These are phyloP conservation scores for Chlorociboria aeruginascens DNA, from an alignment of 495 filamentous ascomycete genomes.

Conservation along the genomic window DNA sequence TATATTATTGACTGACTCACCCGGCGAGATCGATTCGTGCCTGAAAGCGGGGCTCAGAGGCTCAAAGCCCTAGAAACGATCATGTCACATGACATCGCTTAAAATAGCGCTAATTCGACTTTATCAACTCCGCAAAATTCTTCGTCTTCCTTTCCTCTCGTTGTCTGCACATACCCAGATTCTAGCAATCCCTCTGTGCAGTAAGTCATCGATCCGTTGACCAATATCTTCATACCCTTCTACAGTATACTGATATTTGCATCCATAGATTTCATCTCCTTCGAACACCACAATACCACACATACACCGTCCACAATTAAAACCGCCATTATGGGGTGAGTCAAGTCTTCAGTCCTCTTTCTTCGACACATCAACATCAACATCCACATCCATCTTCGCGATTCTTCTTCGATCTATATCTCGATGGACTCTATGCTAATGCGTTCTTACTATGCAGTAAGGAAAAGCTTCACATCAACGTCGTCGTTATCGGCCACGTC, in stretches of 20 bases:
- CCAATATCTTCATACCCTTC: background rate
- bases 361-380: slow-evolving; percentile 3
- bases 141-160: too few species aligned
- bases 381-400: slow-evolving; percentile 12
- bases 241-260: background rate
- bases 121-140: too few species aligned
- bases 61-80: too few species aligned
- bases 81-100: too few species aligned
- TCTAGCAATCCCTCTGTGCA: slow-evolving; percentile 23
- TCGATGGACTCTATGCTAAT: slow-evolving; percentile 12
- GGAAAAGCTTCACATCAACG: slow-evolving; percentile 75
- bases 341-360: slow-evolving; percentile 2
- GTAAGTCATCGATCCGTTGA: slow-evolving; percentile 5
- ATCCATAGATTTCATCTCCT: slow-evolving; percentile 11
- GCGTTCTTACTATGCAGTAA: slow-evolving; percentile 39
- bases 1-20: too few species aligned
- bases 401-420: background rate
- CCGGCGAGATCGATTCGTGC: too few species aligned
- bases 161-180: slow-evolving; percentile 21
- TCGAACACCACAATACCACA: slow-evolving; percentile 8
- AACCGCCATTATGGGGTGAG: slow-evolving; percentile 22
- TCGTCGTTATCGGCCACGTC: slow-evolving; percentile 97
- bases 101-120: too few species aligned
- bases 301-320: slow-evolving; percentile 12
- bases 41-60: too few species aligned